Evolutionary conservation across 1,284 basidiomycete genomes (phyloP).

Genomic region (Athelia psychrophila): DNA sequence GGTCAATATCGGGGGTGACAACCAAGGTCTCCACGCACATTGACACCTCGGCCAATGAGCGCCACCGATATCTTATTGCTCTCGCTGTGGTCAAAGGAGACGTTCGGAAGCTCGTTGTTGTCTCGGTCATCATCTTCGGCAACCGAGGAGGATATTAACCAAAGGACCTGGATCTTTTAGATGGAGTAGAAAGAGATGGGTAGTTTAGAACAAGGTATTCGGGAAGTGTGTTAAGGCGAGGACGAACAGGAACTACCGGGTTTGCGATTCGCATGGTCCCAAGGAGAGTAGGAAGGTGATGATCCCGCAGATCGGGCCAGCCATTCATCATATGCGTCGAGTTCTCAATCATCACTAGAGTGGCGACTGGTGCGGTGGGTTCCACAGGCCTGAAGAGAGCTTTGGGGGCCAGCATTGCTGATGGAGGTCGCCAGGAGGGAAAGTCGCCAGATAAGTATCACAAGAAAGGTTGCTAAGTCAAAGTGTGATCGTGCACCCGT

Average conservation of each 20-base stretch:
- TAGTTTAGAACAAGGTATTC: neutral
- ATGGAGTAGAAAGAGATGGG: neutral
- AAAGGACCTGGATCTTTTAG: neutral
- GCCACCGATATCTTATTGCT: slow-evolving; percentile 30
- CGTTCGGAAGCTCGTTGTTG: slow-evolving; percentile 23
- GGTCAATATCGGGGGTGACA: neutral
- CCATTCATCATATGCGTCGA: slow-evolving; percentile 30
- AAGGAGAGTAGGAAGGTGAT: slow-evolving; percentile 38
- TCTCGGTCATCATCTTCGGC: slow-evolving; percentile 20
- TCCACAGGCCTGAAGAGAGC: slow-evolving; percentile 30
- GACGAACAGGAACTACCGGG: slow-evolving; percentile 33
- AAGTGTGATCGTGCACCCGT: neutral
- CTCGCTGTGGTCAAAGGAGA: slow-evolving; percentile 24
- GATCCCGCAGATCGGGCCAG: slow-evolving; percentile 36
- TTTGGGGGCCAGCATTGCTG: neutral
- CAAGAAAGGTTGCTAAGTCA: neutral
- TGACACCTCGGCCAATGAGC: slow-evolving; percentile 19
- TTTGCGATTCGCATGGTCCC: slow-evolving; percentile 35
- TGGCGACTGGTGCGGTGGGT: slow-evolving; percentile 31
- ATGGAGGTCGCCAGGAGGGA: neutral
- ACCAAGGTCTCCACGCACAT: neutral
- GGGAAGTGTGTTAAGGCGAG: neutral
- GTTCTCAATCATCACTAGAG: slow-evolving; percentile 42
- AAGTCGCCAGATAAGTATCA: neutral
- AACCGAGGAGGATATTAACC: slow-evolving; percentile 14